Percentiles rank a stretch among this genome's conserved stretches.
These are phyloP conservation scores for Chondrus crispus DNA, from an alignment of 23 red algal genomes.

Conservation along the genomic window DNA sequence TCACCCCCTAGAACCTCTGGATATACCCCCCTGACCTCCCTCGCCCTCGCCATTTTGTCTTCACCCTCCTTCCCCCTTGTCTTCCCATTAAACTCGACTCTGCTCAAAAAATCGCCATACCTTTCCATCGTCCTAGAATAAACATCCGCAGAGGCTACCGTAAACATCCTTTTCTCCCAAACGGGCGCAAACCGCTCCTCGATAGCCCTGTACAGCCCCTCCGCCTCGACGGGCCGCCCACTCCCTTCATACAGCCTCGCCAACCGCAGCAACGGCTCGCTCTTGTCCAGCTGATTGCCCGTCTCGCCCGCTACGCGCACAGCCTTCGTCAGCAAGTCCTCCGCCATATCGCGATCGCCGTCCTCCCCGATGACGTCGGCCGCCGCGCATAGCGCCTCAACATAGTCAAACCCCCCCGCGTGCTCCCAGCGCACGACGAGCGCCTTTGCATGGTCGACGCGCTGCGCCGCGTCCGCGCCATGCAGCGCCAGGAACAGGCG, in stretches of 20 bases:
- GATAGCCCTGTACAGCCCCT: slow-evolving; percentile 6
- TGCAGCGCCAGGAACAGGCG: neutral
- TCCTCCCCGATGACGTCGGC: neutral
- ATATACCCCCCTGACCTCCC: neutral
- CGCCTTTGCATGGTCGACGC: neutral
- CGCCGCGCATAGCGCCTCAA: neutral
- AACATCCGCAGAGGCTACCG: neutral
- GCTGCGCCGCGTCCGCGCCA: neutral
- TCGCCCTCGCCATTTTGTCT: neutral
- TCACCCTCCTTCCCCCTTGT: neutral
- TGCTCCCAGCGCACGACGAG: neutral
- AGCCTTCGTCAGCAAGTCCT: neutral
- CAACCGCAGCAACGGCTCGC: neutral
- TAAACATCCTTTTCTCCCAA: neutral
- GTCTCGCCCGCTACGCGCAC: neutral
- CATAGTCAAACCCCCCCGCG: neutral
- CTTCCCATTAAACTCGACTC: neutral
- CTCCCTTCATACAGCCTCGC: neutral
- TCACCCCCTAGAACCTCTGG: neutral
- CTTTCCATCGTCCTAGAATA: slow-evolving; percentile 16
- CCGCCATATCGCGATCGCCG: neutral
- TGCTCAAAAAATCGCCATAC: neutral
- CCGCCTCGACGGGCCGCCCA: neutral
- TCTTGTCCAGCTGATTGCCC: neutral
- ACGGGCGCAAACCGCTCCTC: neutral